Evolutionary conservation across 768 basidiomycete species (phyloP), one percentile per base, ranked within the genome.

Genomic region (Tylopilus sp.): DNA sequence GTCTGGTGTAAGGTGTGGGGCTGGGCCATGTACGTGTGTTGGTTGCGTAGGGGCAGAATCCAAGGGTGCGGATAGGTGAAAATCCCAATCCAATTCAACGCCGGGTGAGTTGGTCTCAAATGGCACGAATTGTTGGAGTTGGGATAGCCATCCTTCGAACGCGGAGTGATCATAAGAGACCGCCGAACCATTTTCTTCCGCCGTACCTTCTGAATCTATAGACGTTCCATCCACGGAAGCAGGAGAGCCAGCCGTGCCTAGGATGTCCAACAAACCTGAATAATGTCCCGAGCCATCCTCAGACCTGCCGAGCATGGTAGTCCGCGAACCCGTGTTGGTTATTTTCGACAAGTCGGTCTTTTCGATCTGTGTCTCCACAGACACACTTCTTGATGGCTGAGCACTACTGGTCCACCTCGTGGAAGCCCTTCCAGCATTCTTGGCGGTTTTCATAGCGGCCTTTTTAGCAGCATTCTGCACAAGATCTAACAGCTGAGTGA

Each of bases 401-500:
- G 13, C 69, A 68, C 30, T 73, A 68, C 30, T 73, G 71, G 49
- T 70, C 65, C 22, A 65, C 57, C 45, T 30, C 38, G 48, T 39
- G 20, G 40, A 40, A 6, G 15, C 2, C 38, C 35, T 57, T 20
- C 43, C 35, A 26, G 30, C 22, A 13, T 18, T 57, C 53, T 47
- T 65, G 36, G 52, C 54, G 35, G 57, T 79, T 61, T 77, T 80
- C 35, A 79, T 70, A 2, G 83, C 79, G 30, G 85, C 86, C 61
- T 81, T 86, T 50, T 72, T 72, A 15, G 79, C 74, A 6, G 86
- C 86, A 44, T 65, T 69, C 59, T 83, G 83, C 50, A 88, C 77
- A 11, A 88, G 68, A 20, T 71, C 70, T 15, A 84, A 70, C 30
- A 90, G 71, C 60, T 90, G 82, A 3, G 75, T 69, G 15, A 87